Percentiles rank a stretch among this genome's conserved stretches.
phyloP scores from a whole-genome alignment of 2,329 filamentous ascomycete species.

The Neofusicoccum laricinum region DNA sequence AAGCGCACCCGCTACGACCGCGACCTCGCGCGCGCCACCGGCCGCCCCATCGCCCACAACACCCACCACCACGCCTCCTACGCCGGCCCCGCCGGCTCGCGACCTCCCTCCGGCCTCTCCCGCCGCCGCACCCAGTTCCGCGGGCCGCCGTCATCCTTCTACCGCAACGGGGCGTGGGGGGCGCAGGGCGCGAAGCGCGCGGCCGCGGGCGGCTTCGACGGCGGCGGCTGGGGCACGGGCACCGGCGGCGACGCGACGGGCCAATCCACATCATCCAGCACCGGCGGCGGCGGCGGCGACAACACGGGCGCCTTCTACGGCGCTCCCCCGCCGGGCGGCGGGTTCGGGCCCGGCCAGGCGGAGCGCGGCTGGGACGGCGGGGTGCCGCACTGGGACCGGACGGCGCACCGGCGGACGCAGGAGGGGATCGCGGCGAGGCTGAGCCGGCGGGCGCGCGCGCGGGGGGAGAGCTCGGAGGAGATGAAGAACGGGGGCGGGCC shows the following conservation, averaged over 20 bases:
- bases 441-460: slow-evolving; percentile 39
- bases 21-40: slow-evolving; percentile 52
- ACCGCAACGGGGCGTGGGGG: slow-evolving; percentile 76
- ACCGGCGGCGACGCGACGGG: slow-evolving; percentile 18
- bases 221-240: neutral
- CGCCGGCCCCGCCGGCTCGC: slow-evolving; percentile 66
- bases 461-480: slow-evolving; percentile 1
- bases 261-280: slow-evolving; percentile 19
- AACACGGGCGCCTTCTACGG: slow-evolving; percentile 27
- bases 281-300: slow-evolving; percentile 17
- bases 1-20: slow-evolving; percentile 82
- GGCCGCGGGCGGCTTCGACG: neutral
- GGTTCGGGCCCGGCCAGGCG: slow-evolving; percentile 60
- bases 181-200: slow-evolving; percentile 57
- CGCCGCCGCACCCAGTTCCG: slow-evolving; percentile 71
- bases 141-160: slow-evolving; percentile 88
- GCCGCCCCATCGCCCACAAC: slow-evolving; percentile 25
- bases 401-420: slow-evolving; percentile 71
- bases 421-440: slow-evolving; percentile 57
- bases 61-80: slow-evolving; percentile 43
- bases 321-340: slow-evolving; percentile 41
- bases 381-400: slow-evolving; percentile 75
- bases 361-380: slow-evolving; percentile 50
- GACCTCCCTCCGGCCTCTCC: slow-evolving; percentile 78
- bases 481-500: slow-evolving; percentile 21